Evolutionary conservation across 176 grass and related monocot genomes (phyloP).

Genomic region (Carex pumila): DNA sequence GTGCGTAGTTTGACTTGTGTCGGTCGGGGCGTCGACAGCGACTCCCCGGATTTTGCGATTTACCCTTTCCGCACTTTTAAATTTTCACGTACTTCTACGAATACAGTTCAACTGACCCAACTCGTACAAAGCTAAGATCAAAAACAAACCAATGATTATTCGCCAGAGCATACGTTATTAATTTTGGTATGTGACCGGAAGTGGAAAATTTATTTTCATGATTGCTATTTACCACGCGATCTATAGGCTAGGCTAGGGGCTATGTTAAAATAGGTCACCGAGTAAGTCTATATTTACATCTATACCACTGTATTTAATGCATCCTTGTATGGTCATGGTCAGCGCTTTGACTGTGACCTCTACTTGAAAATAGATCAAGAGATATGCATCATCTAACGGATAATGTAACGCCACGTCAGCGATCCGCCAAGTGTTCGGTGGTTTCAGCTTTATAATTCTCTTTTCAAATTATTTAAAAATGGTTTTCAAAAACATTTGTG

Average conservation of each 20-base stretch:
- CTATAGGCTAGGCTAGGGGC: not conserved
- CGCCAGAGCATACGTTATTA: not conserved
- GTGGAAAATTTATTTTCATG: not conserved
- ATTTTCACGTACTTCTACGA: not conserved
- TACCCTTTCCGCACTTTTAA: not conserved
- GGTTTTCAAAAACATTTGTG: not conserved
- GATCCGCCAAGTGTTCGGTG: not conserved
- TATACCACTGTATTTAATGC: conserved; percentile 3
- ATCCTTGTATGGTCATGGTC: not conserved
- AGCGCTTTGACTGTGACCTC: conserved; percentile 15
- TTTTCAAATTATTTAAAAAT: not conserved
- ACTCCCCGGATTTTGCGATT: not conserved
- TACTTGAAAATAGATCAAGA: not conserved
- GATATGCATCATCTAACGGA: not conserved
- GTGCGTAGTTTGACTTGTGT: conserved; percentile 24
- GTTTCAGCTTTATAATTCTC: not conserved
- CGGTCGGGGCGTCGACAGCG: conserved; percentile 10
- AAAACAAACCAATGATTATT: not conserved
- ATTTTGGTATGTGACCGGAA: not conserved
- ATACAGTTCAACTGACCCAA: too few species aligned
- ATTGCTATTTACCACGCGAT: conserved; percentile 5
- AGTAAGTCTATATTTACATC: not conserved
- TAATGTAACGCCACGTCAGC: not conserved
- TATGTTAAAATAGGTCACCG: not conserved
- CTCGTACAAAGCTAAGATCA: not conserved